These are phyloP conservation scores for Fusarium duplospermum DNA, from an alignment of 2,329 filamentous ascomycete species.

Conservation along the genomic window DNA sequence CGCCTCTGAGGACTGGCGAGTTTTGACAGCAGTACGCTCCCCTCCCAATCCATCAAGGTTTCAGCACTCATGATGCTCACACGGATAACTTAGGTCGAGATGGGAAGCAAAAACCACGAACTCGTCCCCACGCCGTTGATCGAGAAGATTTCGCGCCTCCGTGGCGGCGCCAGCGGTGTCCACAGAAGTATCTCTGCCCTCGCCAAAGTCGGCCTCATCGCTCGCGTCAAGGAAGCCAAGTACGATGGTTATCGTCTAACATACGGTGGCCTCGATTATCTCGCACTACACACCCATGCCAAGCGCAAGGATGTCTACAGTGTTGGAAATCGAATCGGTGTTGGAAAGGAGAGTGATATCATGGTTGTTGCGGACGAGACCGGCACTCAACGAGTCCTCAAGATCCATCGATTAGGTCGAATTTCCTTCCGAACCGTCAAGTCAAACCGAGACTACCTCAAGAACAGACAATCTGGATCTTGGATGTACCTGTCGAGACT, in stretches of 20 bases:
- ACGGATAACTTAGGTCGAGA: conserved; percentile 76
- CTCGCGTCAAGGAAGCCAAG: conserved; percentile 91
- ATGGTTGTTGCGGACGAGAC: conserved; percentile 87
- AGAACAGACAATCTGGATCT: conserved; percentile 80
- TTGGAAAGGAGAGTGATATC: conserved; percentile 98
- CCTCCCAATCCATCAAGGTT: conserved; percentile 45
- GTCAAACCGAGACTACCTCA: conserved; percentile 93
- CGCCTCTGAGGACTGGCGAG: conserved; percentile 92
- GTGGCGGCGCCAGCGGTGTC: conserved; percentile 81
- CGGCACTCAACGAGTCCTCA: conserved; percentile 84
- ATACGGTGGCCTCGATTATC: conserved; percentile 96
- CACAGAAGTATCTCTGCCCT: conserved; percentile 89
- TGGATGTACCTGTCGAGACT: conserved; percentile 99
- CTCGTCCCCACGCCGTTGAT: conserved; percentile 93
- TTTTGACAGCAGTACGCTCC: conserved; percentile 83
- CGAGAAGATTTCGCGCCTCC: conserved; percentile 82
- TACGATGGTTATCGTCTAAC: conserved; percentile 98
- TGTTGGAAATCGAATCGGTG: conserved; percentile 92
- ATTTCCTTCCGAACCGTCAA: conserved; percentile 98
- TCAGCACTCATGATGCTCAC: conserved; percentile 39
- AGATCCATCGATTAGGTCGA: conserved; percentile 94
- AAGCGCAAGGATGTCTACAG: conserved; percentile 86
- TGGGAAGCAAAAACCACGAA: conserved; percentile 96
- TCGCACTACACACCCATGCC: conserved; percentile 92
- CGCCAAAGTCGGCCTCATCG: conserved; percentile 92